Percentiles rank a stretch among this genome's conserved stretches.
These are phyloP conservation scores for Begonia peltatifolia DNA, from an alignment of 306 rosid species.

Conservation along the genomic window DNA sequence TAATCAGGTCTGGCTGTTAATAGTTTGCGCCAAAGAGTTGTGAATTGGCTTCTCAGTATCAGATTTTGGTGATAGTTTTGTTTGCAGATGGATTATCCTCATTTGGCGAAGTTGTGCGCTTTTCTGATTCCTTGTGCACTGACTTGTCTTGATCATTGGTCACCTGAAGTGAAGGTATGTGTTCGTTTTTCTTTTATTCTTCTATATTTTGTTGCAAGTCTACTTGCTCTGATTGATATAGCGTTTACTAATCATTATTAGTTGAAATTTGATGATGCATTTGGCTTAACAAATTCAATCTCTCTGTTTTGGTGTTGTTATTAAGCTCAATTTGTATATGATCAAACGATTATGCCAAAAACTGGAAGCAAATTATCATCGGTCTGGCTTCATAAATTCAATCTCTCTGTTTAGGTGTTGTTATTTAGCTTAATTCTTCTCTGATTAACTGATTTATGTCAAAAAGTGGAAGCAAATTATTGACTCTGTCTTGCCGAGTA, in stretches of 20 bases:
- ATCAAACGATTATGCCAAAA: too few species aligned
- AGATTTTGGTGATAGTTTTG: slow-evolving; percentile 7
- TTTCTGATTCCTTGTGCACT: slow-evolving; percentile 80
- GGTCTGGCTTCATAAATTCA: too few species aligned
- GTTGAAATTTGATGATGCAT: too few species aligned
- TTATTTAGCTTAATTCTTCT: too few species aligned
- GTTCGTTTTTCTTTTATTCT: slow-evolving; percentile 1
- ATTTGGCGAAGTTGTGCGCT: slow-evolving; percentile 52
- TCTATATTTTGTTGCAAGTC: neutral
- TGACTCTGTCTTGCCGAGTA: too few species aligned
- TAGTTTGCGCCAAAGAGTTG: neutral
- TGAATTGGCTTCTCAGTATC: neutral
- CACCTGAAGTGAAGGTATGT: slow-evolving; percentile 76
- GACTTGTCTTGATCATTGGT: slow-evolving; percentile 89
- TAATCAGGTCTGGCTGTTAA: slow-evolving; percentile 45
- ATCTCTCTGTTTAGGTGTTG: too few species aligned
- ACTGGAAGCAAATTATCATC: too few species aligned
- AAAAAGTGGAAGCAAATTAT: neutral
- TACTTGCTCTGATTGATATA: neutral
- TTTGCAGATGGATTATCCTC: slow-evolving; percentile 60
- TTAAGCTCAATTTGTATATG: too few species aligned
- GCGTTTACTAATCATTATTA: neutral
- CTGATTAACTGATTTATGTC: neutral
- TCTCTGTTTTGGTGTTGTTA: too few species aligned
- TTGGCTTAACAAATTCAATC: too few species aligned